Evolutionary conservation across 768 basidiomycete genomes (phyloP).

Genomic region (Pseudohyphozyma bogoriensis): DNA sequence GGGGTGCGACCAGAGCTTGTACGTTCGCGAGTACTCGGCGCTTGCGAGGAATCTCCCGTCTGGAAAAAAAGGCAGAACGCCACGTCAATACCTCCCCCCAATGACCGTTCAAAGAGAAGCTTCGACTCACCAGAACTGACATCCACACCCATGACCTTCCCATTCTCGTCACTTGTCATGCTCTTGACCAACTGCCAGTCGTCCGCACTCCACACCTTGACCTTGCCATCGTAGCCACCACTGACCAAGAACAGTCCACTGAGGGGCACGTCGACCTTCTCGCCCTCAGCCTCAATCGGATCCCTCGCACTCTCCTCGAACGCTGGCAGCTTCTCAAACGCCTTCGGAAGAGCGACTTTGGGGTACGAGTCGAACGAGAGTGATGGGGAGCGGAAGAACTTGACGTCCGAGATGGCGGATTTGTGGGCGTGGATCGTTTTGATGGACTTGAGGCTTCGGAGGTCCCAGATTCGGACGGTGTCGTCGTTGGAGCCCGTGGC

Average conservation of each 20-base stretch:
- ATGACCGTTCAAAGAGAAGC: background rate
- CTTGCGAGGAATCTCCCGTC: constrained; percentile 25
- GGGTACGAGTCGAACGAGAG: background rate
- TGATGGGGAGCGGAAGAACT: constrained; percentile 61
- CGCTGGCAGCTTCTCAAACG: constrained; percentile 10
- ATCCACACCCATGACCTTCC: constrained; percentile 99
- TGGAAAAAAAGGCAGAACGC: too few relatives aligned
- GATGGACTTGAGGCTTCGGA: constrained; percentile 80
- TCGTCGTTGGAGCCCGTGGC: constrained; percentile 96
- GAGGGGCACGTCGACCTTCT: constrained; percentile 60
- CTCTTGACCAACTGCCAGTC: constrained; percentile 90
- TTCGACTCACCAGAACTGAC: constrained; percentile 51
- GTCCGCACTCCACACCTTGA: constrained; percentile 94
- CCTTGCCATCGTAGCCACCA: constrained; percentile 85
- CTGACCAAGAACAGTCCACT: constrained; percentile 88
- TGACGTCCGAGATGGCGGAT: constrained; percentile 87
- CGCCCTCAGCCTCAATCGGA: constrained; percentile 28
- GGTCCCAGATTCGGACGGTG: constrained; percentile 97
- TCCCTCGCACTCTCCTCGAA: constrained; percentile 20
- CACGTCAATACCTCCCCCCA: too few relatives aligned
- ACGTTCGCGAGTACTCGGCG: constrained; percentile 20
- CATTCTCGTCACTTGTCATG: constrained; percentile 73
- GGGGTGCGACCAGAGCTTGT: constrained; percentile 12
- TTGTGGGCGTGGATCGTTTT: constrained; percentile 95
- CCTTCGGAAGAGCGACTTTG: constrained; percentile 10